Evolutionary conservation across 805 yeast genomes (phyloP).

Genomic region (Wickerhamiella azyma): DNA sequence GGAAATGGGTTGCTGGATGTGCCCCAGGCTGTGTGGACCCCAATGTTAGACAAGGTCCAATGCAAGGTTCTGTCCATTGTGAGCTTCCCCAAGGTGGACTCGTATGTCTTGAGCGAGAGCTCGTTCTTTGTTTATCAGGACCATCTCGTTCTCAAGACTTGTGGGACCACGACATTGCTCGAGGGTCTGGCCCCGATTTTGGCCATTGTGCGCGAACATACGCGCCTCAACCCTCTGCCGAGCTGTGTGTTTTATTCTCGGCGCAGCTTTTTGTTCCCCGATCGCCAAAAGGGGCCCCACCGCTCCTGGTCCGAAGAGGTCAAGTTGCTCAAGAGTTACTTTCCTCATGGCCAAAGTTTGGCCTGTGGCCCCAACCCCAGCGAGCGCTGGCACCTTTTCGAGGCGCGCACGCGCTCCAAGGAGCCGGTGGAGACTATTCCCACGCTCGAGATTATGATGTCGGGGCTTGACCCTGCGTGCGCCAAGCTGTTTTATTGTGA

Average conservation of each 20-base stretch:
- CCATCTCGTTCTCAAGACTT: constrained; percentile 76
- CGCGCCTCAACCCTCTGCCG: constrained; percentile 33
- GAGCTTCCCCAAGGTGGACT: constrained; percentile 51
- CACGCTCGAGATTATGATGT: constrained; percentile 66
- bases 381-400: constrained; percentile 79
- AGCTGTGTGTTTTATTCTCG: constrained; percentile 77
- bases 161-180: constrained; percentile 90
- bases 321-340: constrained; percentile 48
- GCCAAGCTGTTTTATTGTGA: constrained; percentile 45
- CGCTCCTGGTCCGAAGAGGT: constrained; percentile 77
- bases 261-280: constrained; percentile 86
- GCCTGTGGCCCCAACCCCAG: constrained; percentile 67
- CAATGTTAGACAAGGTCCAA: constrained; percentile 62
- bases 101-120: constrained; percentile 78
- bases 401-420: background rate
- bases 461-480: constrained; percentile 48
- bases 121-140: constrained; percentile 81
- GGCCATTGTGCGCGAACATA: constrained; percentile 32
- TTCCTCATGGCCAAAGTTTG: constrained; percentile 49
- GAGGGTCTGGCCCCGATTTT: constrained; percentile 58
- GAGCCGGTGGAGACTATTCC: constrained; percentile 50
- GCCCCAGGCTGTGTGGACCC: constrained; percentile 54
- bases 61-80: constrained; percentile 81
- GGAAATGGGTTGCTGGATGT: constrained; percentile 42
- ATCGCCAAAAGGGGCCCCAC: constrained; percentile 68